phyloP scores from a whole-genome alignment of 1,284 basidiomycete species.

The Trametes sp. region DNA sequence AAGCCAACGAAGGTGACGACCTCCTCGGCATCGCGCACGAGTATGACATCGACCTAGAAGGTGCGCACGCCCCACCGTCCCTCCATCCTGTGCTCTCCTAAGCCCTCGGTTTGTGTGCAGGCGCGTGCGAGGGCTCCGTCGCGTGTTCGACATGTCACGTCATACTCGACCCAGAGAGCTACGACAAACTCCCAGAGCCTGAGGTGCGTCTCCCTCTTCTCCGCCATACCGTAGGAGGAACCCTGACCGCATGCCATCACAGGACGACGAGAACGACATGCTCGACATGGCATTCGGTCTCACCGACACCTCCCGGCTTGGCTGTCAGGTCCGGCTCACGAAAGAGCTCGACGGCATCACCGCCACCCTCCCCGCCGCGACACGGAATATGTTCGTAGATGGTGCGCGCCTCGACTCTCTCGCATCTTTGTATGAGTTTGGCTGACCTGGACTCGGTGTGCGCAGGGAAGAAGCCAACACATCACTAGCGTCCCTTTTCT shows the following conservation, averaged over 20 bases:
- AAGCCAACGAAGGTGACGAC: constrained; percentile 95
- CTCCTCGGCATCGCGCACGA: constrained; percentile 93
- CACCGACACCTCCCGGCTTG: constrained; percentile 89
- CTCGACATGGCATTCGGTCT: constrained; percentile 97
- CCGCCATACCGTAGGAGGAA: neutral
- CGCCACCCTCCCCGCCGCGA: constrained; percentile 90
- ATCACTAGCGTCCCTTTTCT: neutral
- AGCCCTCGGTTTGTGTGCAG: constrained; percentile 47
- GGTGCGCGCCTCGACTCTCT: constrained; percentile 50
- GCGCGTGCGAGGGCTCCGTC: constrained; percentile 95
- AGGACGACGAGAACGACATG: constrained; percentile 98
- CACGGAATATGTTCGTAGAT: constrained; percentile 97
- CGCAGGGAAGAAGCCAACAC: neutral
- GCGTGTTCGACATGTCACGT: constrained; percentile 99
- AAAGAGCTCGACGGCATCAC: constrained; percentile 88
- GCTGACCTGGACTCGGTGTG: neutral
- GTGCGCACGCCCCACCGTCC: constrained; percentile 50
- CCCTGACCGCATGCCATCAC: neutral
- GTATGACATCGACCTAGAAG: constrained; percentile 97
- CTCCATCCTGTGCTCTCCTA: neutral
- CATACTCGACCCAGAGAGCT: constrained; percentile 84
- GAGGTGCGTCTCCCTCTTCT: constrained; percentile 47
- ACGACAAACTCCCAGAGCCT: constrained; percentile 89
- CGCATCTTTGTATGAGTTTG: neutral
- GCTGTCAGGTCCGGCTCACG: constrained; percentile 87